phyloP scores from a whole-genome alignment of 768 basidiomycete genomes.

The Tulasnella sp. region DNA sequence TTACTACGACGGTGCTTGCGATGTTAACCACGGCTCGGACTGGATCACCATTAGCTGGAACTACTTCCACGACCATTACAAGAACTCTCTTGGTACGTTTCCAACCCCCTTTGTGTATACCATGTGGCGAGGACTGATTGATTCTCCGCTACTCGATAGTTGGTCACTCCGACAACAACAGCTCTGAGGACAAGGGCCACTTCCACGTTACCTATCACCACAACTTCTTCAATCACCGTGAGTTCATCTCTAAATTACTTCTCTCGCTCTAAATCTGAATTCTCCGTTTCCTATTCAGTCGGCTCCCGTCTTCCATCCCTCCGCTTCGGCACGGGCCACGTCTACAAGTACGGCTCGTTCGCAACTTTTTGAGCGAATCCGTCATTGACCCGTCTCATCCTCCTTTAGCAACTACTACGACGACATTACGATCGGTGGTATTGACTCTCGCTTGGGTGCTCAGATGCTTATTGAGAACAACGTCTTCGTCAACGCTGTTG shows the following conservation, averaged over 20 bases:
- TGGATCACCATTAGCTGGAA: constrained; percentile 38
- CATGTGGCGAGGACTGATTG: not conserved
- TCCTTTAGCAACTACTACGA: constrained; percentile 23
- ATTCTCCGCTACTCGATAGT: not conserved
- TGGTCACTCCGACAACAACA: constrained; percentile 46
- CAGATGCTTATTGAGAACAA: constrained; percentile 22
- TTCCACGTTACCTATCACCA: constrained; percentile 1
- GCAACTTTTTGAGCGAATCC: not conserved
- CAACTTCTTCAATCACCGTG: constrained; percentile 26
- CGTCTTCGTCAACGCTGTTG: constrained; percentile 4
- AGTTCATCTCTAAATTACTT: not conserved
- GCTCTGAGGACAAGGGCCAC: constrained; percentile 27
- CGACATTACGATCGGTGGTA: constrained; percentile 6
- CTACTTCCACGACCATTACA: constrained; percentile 48
- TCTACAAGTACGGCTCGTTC: constrained; percentile 23
- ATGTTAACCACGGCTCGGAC: constrained; percentile 52
- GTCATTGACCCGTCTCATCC: not conserved
- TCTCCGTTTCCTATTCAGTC: constrained; percentile 40
- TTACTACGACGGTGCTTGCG: constrained; percentile 48
- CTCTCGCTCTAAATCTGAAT: not conserved
- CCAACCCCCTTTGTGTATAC: not conserved
- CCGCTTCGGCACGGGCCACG: constrained; percentile 36
- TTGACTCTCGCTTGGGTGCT: constrained; percentile 31
- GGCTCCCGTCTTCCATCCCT: constrained; percentile 52
- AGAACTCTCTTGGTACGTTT: constrained; percentile 45